These are phyloP conservation scores for Lagenidium giganteum DNA, from an alignment of 352 stramenopile species.

Conservation along the genomic window DNA sequence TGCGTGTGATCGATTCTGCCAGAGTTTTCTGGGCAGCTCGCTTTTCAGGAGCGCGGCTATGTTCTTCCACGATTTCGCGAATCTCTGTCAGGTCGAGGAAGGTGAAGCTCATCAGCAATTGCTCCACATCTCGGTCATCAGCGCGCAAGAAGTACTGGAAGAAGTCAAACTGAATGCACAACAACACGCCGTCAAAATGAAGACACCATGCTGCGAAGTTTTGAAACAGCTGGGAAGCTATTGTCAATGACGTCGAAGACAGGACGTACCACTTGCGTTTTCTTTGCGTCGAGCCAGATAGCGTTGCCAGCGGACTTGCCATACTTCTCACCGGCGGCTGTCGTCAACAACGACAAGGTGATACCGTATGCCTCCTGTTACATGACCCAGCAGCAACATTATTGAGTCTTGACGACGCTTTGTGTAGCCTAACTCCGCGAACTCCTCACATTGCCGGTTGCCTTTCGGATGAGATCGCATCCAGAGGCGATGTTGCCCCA, in stretches of 20 bases:
- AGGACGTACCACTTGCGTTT: conserved; percentile 92
- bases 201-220: not conserved
- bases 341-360: conserved; percentile 97
- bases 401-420: too few species aligned
- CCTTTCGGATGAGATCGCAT: conserved; percentile 94
- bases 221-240: too few species aligned
- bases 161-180: conserved; percentile 76
- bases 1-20: conserved; percentile 81
- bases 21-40: conserved; percentile 65
- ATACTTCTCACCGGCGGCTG: conserved; percentile 97
- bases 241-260: not conserved
- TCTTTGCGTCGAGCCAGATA: conserved; percentile 95
- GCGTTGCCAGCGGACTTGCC: conserved; percentile 98
- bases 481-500: conserved; percentile 99
- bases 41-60: conserved; percentile 76
- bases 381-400: conserved; percentile 2
- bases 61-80: conserved; percentile 73
- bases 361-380: conserved; percentile 88
- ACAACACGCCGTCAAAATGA: conserved; percentile 1
- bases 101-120: conserved; percentile 98
- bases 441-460: conserved; percentile 59
- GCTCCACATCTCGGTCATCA: conserved; percentile 90
- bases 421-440: not conserved
- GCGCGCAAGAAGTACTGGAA: conserved; percentile 91
- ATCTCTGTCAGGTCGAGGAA: conserved; percentile 95